These are phyloP conservation scores for Isochrysis galbana DNA, from an alignment of 78 protist species.

Conservation along the genomic window DNA sequence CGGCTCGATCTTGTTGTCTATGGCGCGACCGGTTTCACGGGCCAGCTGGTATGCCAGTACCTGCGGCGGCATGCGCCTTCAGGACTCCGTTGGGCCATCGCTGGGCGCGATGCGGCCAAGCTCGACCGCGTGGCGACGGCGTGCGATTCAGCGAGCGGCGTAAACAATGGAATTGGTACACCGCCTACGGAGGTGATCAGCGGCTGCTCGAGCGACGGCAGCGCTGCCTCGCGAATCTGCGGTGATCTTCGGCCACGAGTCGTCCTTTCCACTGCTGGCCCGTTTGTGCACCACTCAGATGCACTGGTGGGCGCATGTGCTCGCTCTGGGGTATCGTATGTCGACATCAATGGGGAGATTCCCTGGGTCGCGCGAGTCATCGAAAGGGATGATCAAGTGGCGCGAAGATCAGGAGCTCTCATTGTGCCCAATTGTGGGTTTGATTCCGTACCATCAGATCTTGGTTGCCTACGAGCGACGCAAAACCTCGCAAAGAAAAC, in stretches of 20 bases:
- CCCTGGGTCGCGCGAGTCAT: not conserved
- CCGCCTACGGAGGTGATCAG: not conserved
- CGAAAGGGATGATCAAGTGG: not conserved
- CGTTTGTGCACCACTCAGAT: not conserved
- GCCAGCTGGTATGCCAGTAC: slow-evolving; percentile 39
- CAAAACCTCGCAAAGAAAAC: not conserved
- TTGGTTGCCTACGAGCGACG: not conserved
- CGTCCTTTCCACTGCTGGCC: slow-evolving; percentile 57
- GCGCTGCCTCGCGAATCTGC: not conserved
- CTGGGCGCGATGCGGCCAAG: slow-evolving; percentile 21
- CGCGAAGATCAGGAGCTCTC: not conserved
- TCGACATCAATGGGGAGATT: slow-evolving; percentile 54
- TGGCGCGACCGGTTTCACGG: slow-evolving; percentile 54
- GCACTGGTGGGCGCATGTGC: slow-evolving; percentile 42
- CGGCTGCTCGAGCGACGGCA: not conserved
- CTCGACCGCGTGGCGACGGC: not conserved
- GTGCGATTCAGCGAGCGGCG: not conserved
- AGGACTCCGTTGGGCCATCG: not conserved
- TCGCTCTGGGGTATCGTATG: not conserved
- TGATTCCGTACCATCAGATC: slow-evolving; percentile 51
- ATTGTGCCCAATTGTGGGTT: slow-evolving; percentile 37
- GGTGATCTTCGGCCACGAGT: not conserved
- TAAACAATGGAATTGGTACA: not conserved
- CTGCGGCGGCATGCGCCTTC: not conserved
- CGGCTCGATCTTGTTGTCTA: slow-evolving; percentile 28